Evolutionary conservation across 1,284 basidiomycete genomes (phyloP), one percentile per base, ranked within the genome.

Genomic region (Schizopora paradoxa): DNA sequence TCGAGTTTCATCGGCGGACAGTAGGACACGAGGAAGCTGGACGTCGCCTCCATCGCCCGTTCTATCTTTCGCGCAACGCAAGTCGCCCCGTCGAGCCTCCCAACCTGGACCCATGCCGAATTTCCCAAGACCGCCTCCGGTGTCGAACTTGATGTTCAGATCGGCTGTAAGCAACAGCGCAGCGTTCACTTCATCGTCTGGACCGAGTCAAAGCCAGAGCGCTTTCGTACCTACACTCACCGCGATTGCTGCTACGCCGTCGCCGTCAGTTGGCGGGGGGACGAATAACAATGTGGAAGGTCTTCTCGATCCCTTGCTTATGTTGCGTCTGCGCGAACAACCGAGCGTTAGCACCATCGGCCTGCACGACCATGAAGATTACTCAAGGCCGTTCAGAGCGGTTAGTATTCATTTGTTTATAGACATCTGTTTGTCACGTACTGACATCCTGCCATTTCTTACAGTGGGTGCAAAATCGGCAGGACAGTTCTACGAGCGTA

Each of bases 331-430:
- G n/a, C 53, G 51, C 23, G 47, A 48, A 28, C 10, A 66, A 64
- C 41, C 45, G 43, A 70, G 69, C 34, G 55, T 59, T 11, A 58
- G 62, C 16, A 58, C 60, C 33, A 47, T 63, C 27, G 72, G 70
- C 49, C 56, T 71, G 48, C 54, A 61, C 45, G 69, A 72, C 49
- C 67, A 72, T 41, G 61, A 68, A 51, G 69, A 71, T 42, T 71
- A 71, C 45, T 69, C 69, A 6, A 58, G 69, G 40, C 69, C 69
- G 2, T 70, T 71, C 19, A 64, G 61, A 27, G 69, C 64, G 32
- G 69, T 70, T 13, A 59, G 69, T 59, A 25, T 31, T 29, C 44
- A 6, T 13, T 13, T 31, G 31, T 38, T 28, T 6, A 5, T 13
- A 29, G 14, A 22, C 10, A 18, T 23, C 19, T 32, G 28, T n/a